Evolutionary conservation across 495 filamentous ascomycete species (phyloP).

Genomic region (Achaetomiella virescens): DNA sequence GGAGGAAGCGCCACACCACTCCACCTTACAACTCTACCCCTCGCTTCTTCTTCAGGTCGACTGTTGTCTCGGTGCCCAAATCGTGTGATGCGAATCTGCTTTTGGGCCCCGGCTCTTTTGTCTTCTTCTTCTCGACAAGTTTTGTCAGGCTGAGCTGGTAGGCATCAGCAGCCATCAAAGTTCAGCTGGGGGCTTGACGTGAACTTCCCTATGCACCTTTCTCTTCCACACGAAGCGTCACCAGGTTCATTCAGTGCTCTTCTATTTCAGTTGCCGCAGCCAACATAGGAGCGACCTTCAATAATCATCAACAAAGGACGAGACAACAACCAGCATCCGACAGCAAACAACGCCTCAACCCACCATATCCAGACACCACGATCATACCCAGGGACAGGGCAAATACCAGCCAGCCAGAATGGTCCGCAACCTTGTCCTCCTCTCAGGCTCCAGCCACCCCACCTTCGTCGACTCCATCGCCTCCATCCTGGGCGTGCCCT

Average conservation of each 20-base stretch:
- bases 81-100: too few relatives aligned
- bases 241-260: neutral
- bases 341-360: neutral
- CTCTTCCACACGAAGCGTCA: neutral
- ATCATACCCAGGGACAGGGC: neutral
- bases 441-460: slow-evolving; percentile 90
- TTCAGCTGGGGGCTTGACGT: too few relatives aligned
- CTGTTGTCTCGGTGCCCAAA: neutral
- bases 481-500: slow-evolving; percentile 76
- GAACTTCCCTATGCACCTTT: neutral
- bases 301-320: neutral
- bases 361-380: neutral
- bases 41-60: neutral
- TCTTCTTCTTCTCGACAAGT: too few relatives aligned
- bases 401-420: slow-evolving; percentile 29
- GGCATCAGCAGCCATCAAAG: too few relatives aligned
- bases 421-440: slow-evolving; percentile 94
- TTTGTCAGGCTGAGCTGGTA: too few relatives aligned
- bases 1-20: neutral
- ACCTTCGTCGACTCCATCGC: slow-evolving; percentile 79
- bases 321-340: neutral
- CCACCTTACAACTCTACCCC: neutral
- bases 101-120: too few relatives aligned
- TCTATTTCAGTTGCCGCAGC: too few relatives aligned
- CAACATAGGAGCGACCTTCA: too few relatives aligned